Evolutionary conservation across 208 protist genomes (phyloP), one percentile per base, ranked within the genome.

Genomic region (Leishmania braziliensis): DNA sequence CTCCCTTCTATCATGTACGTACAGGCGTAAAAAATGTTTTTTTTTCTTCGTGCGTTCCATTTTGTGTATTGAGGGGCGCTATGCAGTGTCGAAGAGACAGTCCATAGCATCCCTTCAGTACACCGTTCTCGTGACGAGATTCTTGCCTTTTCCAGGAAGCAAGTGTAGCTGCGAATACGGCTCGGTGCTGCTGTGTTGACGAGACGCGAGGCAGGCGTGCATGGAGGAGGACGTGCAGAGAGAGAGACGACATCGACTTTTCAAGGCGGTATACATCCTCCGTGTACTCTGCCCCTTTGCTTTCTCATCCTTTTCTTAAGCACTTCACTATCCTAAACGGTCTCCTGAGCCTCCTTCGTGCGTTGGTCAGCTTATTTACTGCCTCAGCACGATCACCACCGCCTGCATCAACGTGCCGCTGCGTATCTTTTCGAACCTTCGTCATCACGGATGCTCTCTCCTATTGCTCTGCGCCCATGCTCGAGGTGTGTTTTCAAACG

Each of bases 1-100:
- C 58, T 63, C 46, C 56, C 20, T 73, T 73, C 26, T 71, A 80
- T 46, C 53, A 53, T 51, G n/a, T 73, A 46, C 48, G 26, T 12
- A 23, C n/a, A 0, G 16, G 16, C 26, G 69, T 51, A 6, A 36
- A 46, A 6, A 18, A 60, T 70, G 18, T 75, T 63, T 65, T 33
- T 50, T 79, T 62, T 54, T 62, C 33, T 26, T 46, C 75, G 36
- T 39, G 51, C 26, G 36, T 53, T 36, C 36, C n/a, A 9, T 73
- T 43, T 54, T 54, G 6, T 53, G 10, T 53, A 36, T 1, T 5
- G 69, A 33, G 36, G 10, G 69, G 46, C 1, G 43, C n/a, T 54
- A 14, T 36, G 8, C 46, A 53, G 48, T 26, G 46, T 20, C 6
- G 20, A 73, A 8, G 39, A 53, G 69, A 73, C 20, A 23, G 66